These are phyloP conservation scores for Stemphylium lycopersici DNA, from an alignment of 2,329 filamentous ascomycete genomes.

Conservation along the genomic window DNA sequence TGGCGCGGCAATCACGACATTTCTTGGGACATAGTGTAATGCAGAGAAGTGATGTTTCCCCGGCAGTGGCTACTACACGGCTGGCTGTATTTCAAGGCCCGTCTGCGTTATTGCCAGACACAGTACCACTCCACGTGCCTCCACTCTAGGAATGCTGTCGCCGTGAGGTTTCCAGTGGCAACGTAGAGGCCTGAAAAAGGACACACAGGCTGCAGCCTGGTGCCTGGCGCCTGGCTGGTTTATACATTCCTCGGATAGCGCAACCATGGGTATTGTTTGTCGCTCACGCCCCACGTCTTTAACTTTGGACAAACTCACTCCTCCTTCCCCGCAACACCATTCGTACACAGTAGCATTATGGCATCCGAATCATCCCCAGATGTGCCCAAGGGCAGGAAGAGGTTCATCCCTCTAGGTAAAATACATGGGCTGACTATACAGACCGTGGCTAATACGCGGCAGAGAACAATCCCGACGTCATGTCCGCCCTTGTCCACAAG, in stretches of 20 bases:
- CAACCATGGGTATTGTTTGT: constrained; percentile 15
- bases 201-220: neutral
- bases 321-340: constrained; percentile 20
- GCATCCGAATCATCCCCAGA: constrained; percentile 37
- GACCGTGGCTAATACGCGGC: constrained; percentile 21
- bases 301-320: constrained; percentile 2
- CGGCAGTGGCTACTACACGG: no score
- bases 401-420: constrained; percentile 48
- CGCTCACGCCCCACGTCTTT: constrained; percentile 25
- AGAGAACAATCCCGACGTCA: constrained; percentile 86
- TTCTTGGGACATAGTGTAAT: no score
- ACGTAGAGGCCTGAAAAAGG: no score
- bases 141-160: no score
- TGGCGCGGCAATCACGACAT: no score
- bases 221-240: neutral
- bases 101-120: no score
- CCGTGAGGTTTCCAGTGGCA: no score
- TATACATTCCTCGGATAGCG: constrained; percentile 1
- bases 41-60: no score
- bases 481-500: constrained; percentile 82
- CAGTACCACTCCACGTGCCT: no score
- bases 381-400: constrained; percentile 41
- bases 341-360: constrained; percentile 28
- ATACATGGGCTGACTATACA: neutral
- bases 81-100: no score